phyloP scores from a whole-genome alignment of 352 stramenopile genomes.

The Pythium phragmiticola region DNA sequence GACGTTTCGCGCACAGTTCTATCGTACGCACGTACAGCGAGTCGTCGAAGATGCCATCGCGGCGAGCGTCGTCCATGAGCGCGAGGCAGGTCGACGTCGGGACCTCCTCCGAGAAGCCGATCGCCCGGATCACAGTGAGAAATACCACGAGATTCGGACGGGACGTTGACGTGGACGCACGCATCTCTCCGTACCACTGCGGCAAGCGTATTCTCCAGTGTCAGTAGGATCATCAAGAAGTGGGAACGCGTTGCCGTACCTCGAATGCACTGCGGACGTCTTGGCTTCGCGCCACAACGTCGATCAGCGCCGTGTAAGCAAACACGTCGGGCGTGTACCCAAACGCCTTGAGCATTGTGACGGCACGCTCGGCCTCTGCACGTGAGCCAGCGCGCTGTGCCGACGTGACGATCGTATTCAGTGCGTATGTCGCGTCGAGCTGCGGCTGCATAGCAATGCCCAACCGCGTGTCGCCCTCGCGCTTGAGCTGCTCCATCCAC shows the following conservation, averaged over 20 bases:
- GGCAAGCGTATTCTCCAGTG: no score
- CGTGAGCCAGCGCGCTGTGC: conserved; percentile 56
- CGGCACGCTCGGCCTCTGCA: conserved; percentile 51
- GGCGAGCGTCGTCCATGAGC: conserved; percentile 45
- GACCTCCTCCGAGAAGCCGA: conserved; percentile 44
- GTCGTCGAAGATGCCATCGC: conserved; percentile 55
- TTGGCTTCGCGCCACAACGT: conserved; percentile 52
- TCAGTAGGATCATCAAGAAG: not conserved
- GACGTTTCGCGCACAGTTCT: conserved; percentile 50
- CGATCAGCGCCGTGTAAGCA: conserved; percentile 73
- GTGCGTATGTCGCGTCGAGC: conserved; percentile 63
- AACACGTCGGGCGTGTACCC: conserved; percentile 72
- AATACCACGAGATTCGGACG: conserved; percentile 75
- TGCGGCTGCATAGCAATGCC: conserved; percentile 35
- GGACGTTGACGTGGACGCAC: conserved; percentile 33
- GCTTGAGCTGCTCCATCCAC: conserved; percentile 63
- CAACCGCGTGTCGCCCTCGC: conserved; percentile 39
- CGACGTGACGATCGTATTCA: conserved; percentile 75
- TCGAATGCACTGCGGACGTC: conserved; percentile 47
- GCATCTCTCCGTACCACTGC: conserved; percentile 62
- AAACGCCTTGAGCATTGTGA: conserved; percentile 44
- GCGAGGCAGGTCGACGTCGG: conserved; percentile 32
- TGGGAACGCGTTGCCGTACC: conserved; percentile 21
- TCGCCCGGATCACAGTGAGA: conserved; percentile 58
- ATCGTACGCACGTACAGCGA: conserved; percentile 59